Evolutionary conservation across 2,329 filamentous ascomycete genomes (phyloP), one percentile per base, ranked within the genome.

Genomic region (Hysterium pulicare): DNA sequence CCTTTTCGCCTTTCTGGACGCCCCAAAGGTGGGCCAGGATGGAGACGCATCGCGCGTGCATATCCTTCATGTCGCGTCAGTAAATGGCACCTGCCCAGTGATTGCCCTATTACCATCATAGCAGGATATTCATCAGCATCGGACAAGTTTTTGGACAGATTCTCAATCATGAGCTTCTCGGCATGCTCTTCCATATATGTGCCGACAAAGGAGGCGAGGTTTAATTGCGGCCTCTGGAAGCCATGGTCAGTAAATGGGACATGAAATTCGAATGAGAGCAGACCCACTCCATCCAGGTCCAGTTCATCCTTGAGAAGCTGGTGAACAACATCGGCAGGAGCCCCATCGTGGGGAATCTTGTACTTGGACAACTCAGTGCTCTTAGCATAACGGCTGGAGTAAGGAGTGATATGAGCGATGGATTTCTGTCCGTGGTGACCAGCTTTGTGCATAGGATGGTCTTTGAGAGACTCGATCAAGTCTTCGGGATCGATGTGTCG

Each of bases 171-270:
- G 33, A 88, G 72, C 42, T 78, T 69, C 44, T 79, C 73, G 5
- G 80, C 83, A 51, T 84, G 77, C 9, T 75, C 72, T 57, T 87
- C 84, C 79, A 86, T 83, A 56, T 84, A 87, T 1, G 84, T 87
- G 28, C 79, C 78, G 1, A 87, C 84, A 46, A 87, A 87, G 52
- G 78, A 64, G 8, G 84, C 83, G 20, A 86, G 66, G 55, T 87
- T 87, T 49, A 87, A 67, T 51, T 83, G 84, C 0, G 84, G 83
- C 36, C 76, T 74, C 21, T 83, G 81, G 54, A 85, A 81, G 2
- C 85, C 70, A 59, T 84, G 79, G 26, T 82, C 62, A 55, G 55
- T 37, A 44, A 3, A 33, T 10, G 30, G 15, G 6, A 33, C 21
- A 20, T 41, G 17, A 2, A 26, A 9, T 13, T 11, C 9, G 16